Evolutionary conservation across 1,284 basidiomycete species (phyloP).

Genomic region (Ceratobasidium sp.): DNA sequence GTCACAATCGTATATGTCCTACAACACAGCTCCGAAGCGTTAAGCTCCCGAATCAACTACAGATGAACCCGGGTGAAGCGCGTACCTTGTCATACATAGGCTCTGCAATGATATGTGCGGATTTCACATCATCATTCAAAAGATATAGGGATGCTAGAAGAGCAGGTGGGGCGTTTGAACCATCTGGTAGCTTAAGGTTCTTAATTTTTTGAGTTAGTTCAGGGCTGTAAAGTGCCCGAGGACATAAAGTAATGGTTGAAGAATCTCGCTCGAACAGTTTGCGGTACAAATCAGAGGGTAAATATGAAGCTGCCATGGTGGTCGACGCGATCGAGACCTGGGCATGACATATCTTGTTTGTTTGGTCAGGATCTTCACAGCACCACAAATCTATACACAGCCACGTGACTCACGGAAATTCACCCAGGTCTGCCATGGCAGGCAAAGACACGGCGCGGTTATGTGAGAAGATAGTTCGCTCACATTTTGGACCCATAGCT

Average conservation of each 20-base stretch:
- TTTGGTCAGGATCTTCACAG: conserved; percentile 22
- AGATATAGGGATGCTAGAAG: conserved; percentile 20
- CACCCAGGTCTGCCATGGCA: conserved; percentile 66
- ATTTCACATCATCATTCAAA: conserved; percentile 35
- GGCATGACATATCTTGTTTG: background rate
- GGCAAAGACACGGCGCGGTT: conserved; percentile 78
- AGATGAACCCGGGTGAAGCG: background rate
- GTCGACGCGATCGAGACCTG: background rate
- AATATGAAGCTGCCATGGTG: conserved; percentile 24
- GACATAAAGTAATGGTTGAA: conserved; percentile 6
- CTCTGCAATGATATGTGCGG: conserved; percentile 34
- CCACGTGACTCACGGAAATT: conserved; percentile 44
- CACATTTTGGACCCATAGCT: conserved; percentile 84
- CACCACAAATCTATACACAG: background rate
- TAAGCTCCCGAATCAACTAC: background rate
- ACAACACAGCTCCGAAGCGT: too few relatives aligned
- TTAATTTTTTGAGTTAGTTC: conserved; percentile 31
- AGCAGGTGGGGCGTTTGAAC: background rate
- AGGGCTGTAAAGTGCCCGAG: background rate
- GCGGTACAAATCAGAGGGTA: conserved; percentile 27
- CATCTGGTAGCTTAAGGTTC: conserved; percentile 20
- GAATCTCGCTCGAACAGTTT: conserved; percentile 37
- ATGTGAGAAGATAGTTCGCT: conserved; percentile 80
- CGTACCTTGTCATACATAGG: conserved; percentile 25
- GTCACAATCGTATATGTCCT: conserved; percentile 32